phyloP scores from a whole-genome alignment of 805 yeast species.

The Kodamaea laetipori region DNA sequence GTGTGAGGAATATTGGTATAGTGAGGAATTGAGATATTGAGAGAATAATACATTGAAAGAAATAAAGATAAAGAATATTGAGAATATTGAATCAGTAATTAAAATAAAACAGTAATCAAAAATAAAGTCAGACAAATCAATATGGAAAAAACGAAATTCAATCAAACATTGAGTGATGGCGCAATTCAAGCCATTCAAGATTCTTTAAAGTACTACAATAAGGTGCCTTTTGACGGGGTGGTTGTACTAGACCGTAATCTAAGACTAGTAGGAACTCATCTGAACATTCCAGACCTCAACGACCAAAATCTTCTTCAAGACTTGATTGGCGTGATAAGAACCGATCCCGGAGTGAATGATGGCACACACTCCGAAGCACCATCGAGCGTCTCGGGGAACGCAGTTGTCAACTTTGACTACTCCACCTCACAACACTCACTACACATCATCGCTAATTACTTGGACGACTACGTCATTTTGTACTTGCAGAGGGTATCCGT shows the following conservation, averaged over 20 bases:
- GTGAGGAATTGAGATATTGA: no score
- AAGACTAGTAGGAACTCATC: background rate
- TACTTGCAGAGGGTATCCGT: background rate
- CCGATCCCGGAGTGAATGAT: background rate
- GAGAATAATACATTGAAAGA: no score
- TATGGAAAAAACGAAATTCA: no score
- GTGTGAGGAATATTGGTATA: no score
- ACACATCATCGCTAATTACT: conserved; percentile 6
- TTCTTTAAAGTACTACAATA: conserved; percentile 6
- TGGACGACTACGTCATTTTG: conserved; percentile 7
- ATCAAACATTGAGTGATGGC: no score
- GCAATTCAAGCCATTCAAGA: conserved; percentile 5
- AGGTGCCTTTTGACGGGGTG: conserved; percentile 7
- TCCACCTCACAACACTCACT: conserved; percentile 11
- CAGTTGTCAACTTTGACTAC: conserved; percentile 7
- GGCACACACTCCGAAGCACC: background rate
- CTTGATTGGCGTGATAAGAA: conserved; percentile 6
- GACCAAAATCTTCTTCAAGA: conserved; percentile 4
- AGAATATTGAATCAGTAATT: no score
- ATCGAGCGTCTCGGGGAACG: conserved; percentile 3
- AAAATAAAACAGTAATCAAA: no score
- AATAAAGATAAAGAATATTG: no score
- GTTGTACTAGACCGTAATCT: background rate
- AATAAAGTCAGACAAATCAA: no score
- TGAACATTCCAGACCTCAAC: background rate